Evolutionary conservation across 345 rosid species (phyloP), one percentile per base, ranked within the genome.

Genomic region (Erodium maritimum): DNA sequence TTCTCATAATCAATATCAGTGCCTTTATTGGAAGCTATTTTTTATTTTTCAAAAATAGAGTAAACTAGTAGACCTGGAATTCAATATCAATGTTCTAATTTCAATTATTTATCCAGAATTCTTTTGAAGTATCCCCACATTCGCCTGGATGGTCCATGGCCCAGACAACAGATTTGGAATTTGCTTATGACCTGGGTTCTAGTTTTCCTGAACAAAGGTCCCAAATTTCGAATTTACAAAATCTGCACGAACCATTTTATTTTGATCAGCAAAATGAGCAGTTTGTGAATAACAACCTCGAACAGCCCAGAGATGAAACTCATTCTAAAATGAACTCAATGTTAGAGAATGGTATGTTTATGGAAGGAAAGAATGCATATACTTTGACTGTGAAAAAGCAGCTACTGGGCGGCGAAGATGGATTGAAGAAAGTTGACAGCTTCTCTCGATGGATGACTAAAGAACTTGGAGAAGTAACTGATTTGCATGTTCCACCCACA

Each of bases 361-460:
- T 61, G 52, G 88, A 79, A 64, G 73, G 82, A 61, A 84, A 67
- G 68, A 61, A 65, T 65, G 77, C 68, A 64, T 66, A 61, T 57
- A 16, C 69, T 58, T 64, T 74, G 1, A 17, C 75, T 56, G 60
- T 66, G 21, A 87, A 74, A 76, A 77, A 72, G 59, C 61, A 78
- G 51, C 76, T 90, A 45, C 60, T 81, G 23, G 79, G 79, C 61
- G 76, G 72, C 33, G 88, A 84, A 57, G 83, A 88, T 42, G 72
- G 83, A 67, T 73, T 90, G 75, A 84, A 83, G 65, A 87, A 90
- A 67, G 95, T 85, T 53, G 97, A 90, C 62, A 90, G 97, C 75
- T 90, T 90, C 66, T 83, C 93, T 62, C 79, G 94, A 24, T 87
- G 97, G 97, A 68, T 80, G 50, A 70, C 77, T 56, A 83, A 74